phyloP scores from a whole-genome alignment of 495 filamentous ascomycete species.

The Penicillium psychrofluorescens region DNA sequence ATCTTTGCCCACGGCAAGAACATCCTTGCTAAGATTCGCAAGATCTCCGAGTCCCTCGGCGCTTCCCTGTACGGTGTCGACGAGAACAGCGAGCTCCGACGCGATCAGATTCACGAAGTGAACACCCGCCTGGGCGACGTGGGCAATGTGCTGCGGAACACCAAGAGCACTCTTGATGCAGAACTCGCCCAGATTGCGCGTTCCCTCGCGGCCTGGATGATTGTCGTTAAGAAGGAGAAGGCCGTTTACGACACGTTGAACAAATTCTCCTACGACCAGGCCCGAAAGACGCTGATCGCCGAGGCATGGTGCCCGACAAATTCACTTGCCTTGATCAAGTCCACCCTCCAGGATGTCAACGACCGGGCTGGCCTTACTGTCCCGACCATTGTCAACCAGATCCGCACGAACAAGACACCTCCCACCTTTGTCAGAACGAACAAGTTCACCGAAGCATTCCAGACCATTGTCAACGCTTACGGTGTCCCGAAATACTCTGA shows the following conservation, averaged over 20 bases:
- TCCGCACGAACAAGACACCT: constrained; percentile 90
- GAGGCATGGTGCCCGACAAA: constrained; percentile 97
- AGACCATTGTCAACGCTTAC: constrained; percentile 98
- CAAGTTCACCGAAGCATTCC: constrained; percentile 96
- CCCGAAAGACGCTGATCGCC: constrained; percentile 90
- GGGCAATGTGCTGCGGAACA: constrained; percentile 84
- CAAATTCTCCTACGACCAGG: constrained; percentile 90
- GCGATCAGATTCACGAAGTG: constrained; percentile 94
- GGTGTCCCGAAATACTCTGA: constrained; percentile 95
- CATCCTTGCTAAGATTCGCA: constrained; percentile 95
- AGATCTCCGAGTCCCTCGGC: constrained; percentile 95
- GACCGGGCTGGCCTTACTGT: constrained; percentile 90
- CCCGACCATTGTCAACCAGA: constrained; percentile 95
- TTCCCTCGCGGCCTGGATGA: constrained; percentile 89
- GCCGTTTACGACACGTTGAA: constrained; percentile 96
- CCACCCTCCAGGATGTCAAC: constrained; percentile 94
- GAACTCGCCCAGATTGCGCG: constrained; percentile 90
- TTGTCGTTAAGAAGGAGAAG: constrained; percentile 97
- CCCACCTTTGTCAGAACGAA: constrained; percentile 95
- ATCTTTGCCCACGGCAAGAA: constrained; percentile 99
- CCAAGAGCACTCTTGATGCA: constrained; percentile 88
- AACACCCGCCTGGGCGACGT: constrained; percentile 88
- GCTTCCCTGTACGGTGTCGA: constrained; percentile 94
- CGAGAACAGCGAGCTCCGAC: constrained; percentile 86
- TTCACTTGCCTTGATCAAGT: constrained; percentile 81